Conservation (phyloP, 306 rosid genomes). For the Abrus pulchellus region DNA sequence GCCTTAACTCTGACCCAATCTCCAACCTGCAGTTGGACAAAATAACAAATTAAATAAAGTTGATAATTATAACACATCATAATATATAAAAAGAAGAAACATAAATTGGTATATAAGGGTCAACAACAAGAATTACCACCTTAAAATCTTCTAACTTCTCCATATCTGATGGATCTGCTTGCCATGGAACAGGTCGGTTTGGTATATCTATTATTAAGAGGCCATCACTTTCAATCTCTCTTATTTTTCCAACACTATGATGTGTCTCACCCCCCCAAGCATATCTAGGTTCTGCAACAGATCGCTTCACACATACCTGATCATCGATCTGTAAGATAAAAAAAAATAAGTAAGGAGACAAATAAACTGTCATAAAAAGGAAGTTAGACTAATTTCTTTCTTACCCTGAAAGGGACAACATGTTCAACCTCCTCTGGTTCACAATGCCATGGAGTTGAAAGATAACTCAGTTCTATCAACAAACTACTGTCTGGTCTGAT, state of each 20-base stretch:
- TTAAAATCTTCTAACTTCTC: conserved; percentile 79
- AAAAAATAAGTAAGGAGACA: conserved; percentile 16
- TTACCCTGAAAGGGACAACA: conserved; percentile 74
- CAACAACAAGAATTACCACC: conserved; percentile 49
- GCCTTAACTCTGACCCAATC: conserved; percentile 86
- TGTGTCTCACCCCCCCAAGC: conserved; percentile 91
- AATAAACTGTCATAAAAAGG: neutral
- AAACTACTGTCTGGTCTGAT: conserved; percentile 81
- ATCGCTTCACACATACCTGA: conserved; percentile 76
- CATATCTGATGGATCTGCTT: conserved; percentile 84
- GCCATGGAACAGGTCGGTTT: conserved; percentile 79
- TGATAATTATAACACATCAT: neutral
- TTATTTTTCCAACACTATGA: conserved; percentile 79
- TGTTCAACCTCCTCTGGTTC: conserved; percentile 91
- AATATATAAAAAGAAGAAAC: neutral
- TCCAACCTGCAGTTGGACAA: conserved; percentile 67
- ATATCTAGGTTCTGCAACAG: conserved; percentile 86
- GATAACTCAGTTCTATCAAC: conserved; percentile 72
- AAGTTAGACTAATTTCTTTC: neutral
- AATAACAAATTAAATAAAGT: conserved; percentile 8
- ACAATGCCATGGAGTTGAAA: conserved; percentile 84
- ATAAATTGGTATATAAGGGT: neutral
- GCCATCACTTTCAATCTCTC: conserved; percentile 84
- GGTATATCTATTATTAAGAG: conserved; percentile 79
- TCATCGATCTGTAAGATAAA: conserved; percentile 67